A percentile compares a stretch with the other conserved stretches of the same genome.
Conservation (phyloP, 2,329 filamentous ascomycete genomes). For the Ophiostoma pallidulum region DNA sequence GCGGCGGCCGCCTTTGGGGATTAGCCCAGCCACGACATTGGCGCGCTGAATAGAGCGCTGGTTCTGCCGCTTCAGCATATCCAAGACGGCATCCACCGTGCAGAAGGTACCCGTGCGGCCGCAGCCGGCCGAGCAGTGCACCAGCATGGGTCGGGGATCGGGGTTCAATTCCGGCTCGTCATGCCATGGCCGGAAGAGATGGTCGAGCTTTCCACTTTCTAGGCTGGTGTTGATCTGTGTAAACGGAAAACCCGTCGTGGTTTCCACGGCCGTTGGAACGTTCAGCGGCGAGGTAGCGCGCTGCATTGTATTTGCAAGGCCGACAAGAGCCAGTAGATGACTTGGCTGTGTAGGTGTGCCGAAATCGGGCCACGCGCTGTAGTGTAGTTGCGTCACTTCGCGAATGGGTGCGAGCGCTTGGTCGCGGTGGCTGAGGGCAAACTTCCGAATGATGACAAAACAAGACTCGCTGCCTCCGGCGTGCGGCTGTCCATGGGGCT, state of each 20-base stretch:
- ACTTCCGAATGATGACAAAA: constrained; percentile 76
- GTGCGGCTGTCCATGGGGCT: constrained; percentile 22
- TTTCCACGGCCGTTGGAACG: neutral
- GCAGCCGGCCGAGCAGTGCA: constrained; percentile 94
- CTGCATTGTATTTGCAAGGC: constrained; percentile 71
- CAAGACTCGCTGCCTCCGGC: constrained; percentile 45
- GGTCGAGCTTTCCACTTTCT: constrained; percentile 9
- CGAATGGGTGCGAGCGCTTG: constrained; percentile 79
- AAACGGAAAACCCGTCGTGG: neutral
- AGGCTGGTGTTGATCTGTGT: neutral
- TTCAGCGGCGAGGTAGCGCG: constrained; percentile 32
- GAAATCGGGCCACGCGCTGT: constrained; percentile 95
- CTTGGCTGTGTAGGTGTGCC: constrained; percentile 82
- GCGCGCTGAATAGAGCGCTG: neutral
- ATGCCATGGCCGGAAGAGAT: constrained; percentile 35
- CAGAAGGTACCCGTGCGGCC: constrained; percentile 94
- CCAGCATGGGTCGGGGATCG: constrained; percentile 61
- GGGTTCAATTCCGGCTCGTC: constrained; percentile 50
- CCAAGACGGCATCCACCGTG: constrained; percentile 89
- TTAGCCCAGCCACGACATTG: neutral
- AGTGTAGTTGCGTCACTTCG: constrained; percentile 91
- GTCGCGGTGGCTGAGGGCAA: constrained; percentile 66
- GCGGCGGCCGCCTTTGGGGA: neutral
- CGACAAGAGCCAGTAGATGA: constrained; percentile 80
- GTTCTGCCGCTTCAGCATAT: constrained; percentile 86